Base-by-base conservation (phyloP, 495 filamentous ascomycete species). In the Collariella sp. region DNA sequence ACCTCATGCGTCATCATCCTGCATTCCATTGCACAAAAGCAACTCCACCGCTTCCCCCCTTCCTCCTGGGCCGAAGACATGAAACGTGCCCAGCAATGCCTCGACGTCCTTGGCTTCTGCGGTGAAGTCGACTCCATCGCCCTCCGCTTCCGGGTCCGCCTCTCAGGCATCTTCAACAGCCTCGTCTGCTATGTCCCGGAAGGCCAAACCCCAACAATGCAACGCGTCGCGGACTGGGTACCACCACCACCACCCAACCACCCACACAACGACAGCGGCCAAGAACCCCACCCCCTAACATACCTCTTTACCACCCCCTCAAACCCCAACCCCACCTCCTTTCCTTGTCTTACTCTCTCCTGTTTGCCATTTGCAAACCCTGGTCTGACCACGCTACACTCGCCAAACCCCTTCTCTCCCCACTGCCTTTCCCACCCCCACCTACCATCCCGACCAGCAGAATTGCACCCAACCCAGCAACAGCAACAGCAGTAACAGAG, bases 1-100 rank as follows among this genome's bases (percentile, higher is more conserved):
- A 68, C 63, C 3, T 59, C 65, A 0, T 66, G 65, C 35, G 47
- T 65, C 2, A 55, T 67, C 10, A 55, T 70, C 26, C 39, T 66
- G 10, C 65, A 70, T 52, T 52, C 56, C 5, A 49, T 62, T 15
- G 54, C 65, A 5, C 65, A 70, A 38, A 64, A 62, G 9, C 61
- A 61, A 15, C 46, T 70, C 3, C 65, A 66, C 54, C 49, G 51
- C n/a, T 49, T 66, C 38, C 53, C 56, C 0, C 39, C 55, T 0
- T 47, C 41, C 11, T 36, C 36, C 10, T 67, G 62, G 62, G 36
- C 40, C 15, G 58, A 60, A 0, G 64, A 69, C 35, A 35, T 69
- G 35, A 46, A 63, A 23, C 53, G 55, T 0, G 63, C 59, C 4
- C 57, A 55, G 18, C 40, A 50, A 9, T 68, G 65, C 29, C 56